Percentiles rank a stretch among this genome's conserved stretches.
Evolutionary conservation across 2,329 filamentous ascomycete species (phyloP).

Genomic region (Fusarium metavorans): DNA sequence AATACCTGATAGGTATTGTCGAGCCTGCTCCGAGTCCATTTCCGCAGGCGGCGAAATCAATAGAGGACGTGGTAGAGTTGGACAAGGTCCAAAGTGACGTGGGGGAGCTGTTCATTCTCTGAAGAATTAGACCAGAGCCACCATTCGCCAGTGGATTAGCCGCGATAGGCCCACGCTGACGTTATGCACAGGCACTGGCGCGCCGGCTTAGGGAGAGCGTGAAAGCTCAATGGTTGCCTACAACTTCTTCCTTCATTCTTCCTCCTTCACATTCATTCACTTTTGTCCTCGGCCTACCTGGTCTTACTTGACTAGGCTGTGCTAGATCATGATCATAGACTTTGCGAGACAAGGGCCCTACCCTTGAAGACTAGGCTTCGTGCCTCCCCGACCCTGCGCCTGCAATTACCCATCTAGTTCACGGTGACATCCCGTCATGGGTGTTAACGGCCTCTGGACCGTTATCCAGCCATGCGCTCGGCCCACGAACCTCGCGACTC

Average conservation of each 20-base stretch:
- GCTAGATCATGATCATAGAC: conserved; percentile 25
- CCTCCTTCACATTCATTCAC: not conserved
- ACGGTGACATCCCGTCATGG: conserved; percentile 70
- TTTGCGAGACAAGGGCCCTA: conserved; percentile 31
- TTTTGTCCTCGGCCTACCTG: not conserved
- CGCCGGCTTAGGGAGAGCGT: not conserved
- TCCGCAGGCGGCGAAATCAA: conserved; percentile 3
- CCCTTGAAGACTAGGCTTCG: conserved; percentile 29
- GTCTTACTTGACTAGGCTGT: not conserved
- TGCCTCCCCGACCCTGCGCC: conserved; percentile 7
- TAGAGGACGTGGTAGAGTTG: not conserved
- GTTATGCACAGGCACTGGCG: conserved; percentile 29
- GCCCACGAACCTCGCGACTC: conserved; percentile 94
- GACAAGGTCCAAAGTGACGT: not conserved
- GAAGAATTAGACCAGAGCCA: not conserved
- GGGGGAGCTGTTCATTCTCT: conserved; percentile 11
- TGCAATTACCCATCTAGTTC: conserved; percentile 2
- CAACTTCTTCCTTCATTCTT: not conserved
- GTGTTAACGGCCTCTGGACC: conserved; percentile 98
- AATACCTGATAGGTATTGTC: conserved; percentile 71
- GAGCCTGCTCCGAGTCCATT: conserved; percentile 66
- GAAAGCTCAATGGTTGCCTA: conserved; percentile 18
- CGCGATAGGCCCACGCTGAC: conserved; percentile 38
- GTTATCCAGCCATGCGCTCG: conserved; percentile 95
- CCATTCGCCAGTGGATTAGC: conserved; percentile 28